Percentiles rank a stretch among this genome's conserved stretches.
These are phyloP conservation scores for Solanum chaucha DNA, from an alignment of 257 asterid species.

Conservation along the genomic window DNA sequence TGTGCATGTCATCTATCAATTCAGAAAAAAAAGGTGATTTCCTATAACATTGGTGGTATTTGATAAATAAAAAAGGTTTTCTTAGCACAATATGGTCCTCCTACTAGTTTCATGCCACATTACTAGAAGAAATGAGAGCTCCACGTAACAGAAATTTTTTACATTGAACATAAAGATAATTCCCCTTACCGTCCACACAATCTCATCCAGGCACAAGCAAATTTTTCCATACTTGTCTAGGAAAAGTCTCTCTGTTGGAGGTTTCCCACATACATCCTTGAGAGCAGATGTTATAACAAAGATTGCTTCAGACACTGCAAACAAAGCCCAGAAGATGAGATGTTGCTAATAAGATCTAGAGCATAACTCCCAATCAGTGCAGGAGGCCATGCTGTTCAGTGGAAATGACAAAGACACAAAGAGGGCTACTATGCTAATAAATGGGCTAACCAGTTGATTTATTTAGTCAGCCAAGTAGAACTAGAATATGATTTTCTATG, in stretches of 20 bases:
- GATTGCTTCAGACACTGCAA: conserved; percentile 75
- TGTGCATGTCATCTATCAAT: not conserved
- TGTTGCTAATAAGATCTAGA: not conserved
- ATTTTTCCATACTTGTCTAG: conserved; percentile 93
- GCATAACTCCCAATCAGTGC: not conserved
- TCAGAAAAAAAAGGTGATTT: not conserved
- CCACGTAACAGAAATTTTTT: not conserved
- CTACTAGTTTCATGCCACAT: not conserved
- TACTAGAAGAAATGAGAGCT: not conserved
- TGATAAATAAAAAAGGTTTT: not conserved
- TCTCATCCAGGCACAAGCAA: conserved; percentile 94
- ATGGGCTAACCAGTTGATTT: not conserved
- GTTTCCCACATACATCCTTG: conserved; percentile 90
- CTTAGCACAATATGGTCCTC: not conserved
- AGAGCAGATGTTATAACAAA: conserved; percentile 80
- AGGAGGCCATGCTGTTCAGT: not conserved
- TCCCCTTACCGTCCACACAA: conserved; percentile 78
- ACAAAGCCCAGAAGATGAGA: conserved; percentile 2
- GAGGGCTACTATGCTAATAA: not conserved
- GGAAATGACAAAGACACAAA: not conserved
- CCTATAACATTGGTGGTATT: not conserved
- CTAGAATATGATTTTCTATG: not conserved
- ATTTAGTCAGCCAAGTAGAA: not conserved
- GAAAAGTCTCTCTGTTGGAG: conserved; percentile 86
- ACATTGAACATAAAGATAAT: not conserved